Conservation (phyloP, 805 yeast genomes). For the Candida nonsorbophila region DNA sequence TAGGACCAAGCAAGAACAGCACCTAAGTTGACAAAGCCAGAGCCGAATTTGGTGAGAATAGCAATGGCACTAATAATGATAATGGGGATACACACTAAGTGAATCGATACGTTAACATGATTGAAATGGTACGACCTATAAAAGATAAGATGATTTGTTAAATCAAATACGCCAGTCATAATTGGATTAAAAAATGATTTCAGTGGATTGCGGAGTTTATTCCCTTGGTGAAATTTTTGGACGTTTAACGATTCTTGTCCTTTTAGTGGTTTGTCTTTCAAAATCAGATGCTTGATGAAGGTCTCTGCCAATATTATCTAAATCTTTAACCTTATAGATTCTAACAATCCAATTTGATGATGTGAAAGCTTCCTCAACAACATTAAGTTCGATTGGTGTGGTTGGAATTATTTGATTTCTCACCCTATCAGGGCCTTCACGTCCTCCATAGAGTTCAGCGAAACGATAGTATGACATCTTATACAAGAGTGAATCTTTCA, state of each 20-base stretch:
- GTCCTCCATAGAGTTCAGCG: slow-evolving; percentile 60
- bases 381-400: slow-evolving; percentile 52
- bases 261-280: slow-evolving; percentile 39
- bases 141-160: slow-evolving; percentile 33
- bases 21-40: slow-evolving; percentile 39
- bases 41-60: slow-evolving; percentile 16
- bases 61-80: slow-evolving; percentile 56
- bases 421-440: slow-evolving; percentile 75
- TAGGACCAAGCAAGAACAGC: slow-evolving; percentile 41
- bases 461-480: slow-evolving; percentile 89
- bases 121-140: slow-evolving; percentile 47
- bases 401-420: slow-evolving; percentile 72
- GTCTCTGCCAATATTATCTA: slow-evolving; percentile 83
- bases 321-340: slow-evolving; percentile 84
- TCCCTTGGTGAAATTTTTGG: slow-evolving; percentile 51
- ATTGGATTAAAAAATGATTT: slow-evolving; percentile 1
- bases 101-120: slow-evolving; percentile 68
- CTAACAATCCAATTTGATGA: slow-evolving; percentile 96
- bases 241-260: slow-evolving; percentile 41
- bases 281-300: slow-evolving; percentile 52
- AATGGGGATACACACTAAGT: slow-evolving; percentile 72
- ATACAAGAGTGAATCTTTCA: slow-evolving; percentile 89
- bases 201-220: slow-evolving; percentile 11
- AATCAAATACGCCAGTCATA: slow-evolving; percentile 30
- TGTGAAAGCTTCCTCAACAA: slow-evolving; percentile 91